Evolutionary conservation across 2,329 filamentous ascomycete species (phyloP).

Genomic region (Thelonectria discophora): DNA sequence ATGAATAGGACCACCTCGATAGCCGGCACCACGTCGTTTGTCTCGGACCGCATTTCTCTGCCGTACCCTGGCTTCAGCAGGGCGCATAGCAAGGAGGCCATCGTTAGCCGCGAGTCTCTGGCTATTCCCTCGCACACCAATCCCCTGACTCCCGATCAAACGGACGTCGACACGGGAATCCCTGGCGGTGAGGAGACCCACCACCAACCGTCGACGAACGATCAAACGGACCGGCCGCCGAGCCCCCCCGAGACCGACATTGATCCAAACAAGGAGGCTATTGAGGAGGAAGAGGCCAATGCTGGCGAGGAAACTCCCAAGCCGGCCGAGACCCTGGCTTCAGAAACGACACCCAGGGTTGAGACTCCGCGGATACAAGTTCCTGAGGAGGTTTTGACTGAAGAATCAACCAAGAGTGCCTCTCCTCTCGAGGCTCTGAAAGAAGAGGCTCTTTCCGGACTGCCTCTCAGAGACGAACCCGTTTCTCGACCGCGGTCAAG

Average conservation of each 20-base stretch:
- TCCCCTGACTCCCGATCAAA: slow-evolving; percentile 74
- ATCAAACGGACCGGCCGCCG: slow-evolving; percentile 62
- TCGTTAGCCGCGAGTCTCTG: slow-evolving; percentile 69
- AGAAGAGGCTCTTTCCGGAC: slow-evolving; percentile 20
- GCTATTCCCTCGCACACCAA: slow-evolving; percentile 49
- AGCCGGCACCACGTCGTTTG: slow-evolving; percentile 43
- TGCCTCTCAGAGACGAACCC: slow-evolving; percentile 41
- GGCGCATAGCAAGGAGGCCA: slow-evolving; percentile 87
- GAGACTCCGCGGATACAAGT: slow-evolving; percentile 18
- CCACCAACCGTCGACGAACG: slow-evolving; percentile 42
- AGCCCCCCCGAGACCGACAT: slow-evolving; percentile 72
- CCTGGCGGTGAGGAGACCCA: slow-evolving; percentile 34
- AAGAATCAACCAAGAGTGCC: slow-evolving; percentile 19
- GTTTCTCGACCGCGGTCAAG: slow-evolving; percentile 53
- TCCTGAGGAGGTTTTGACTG: slow-evolving; percentile 38
- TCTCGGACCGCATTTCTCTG: slow-evolving; percentile 59
- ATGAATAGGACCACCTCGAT: slow-evolving; percentile 48
- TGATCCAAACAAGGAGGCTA: slow-evolving; percentile 53
- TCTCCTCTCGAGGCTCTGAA: slow-evolving; percentile 4
- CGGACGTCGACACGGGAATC: slow-evolving; percentile 63
- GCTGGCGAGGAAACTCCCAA: slow-evolving; percentile 20
- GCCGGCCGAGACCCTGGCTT: slow-evolving; percentile 46
- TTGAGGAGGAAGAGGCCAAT: slow-evolving; percentile 42
- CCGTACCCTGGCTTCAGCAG: slow-evolving; percentile 89
- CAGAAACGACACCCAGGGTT: slow-evolving; percentile 15